Conservation (phyloP, 2,329 filamentous ascomycete genomes). For the Trichoderma polysporum region DNA sequence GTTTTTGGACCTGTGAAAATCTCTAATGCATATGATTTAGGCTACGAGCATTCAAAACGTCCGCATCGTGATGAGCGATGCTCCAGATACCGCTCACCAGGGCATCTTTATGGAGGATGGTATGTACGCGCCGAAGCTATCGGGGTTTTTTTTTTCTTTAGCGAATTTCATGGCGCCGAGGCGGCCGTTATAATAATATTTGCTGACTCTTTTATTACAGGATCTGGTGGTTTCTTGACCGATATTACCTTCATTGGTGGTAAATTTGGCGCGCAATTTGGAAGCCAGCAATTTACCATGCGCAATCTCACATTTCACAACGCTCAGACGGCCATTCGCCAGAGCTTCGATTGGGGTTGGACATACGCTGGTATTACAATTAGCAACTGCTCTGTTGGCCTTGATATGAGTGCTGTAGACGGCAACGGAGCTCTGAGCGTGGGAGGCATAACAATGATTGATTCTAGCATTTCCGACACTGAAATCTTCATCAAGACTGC, state of each 20-base stretch:
- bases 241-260: conserved; percentile 73
- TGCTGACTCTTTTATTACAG: conserved; percentile 28
- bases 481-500: conserved; percentile 64
- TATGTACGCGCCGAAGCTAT: no score
- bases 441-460: conserved; percentile 64
- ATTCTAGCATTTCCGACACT: conserved; percentile 69
- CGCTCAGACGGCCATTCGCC: conserved; percentile 65
- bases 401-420: conserved; percentile 57
- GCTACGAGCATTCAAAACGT: conserved; percentile 35
- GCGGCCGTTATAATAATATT: no score
- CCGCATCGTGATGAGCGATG: background rate
- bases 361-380: conserved; percentile 67
- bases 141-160: no score
- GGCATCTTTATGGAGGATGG: conserved; percentile 60
- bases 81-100: conserved; percentile 36
- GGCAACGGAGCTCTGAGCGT: background rate
- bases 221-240: conserved; percentile 65
- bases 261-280: conserved; percentile 54
- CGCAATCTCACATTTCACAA: conserved; percentile 66
- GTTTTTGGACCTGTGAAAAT: no score
- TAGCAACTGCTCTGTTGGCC: conserved; percentile 62
- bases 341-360: conserved; percentile 78
- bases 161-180: no score
- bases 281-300: conserved; percentile 72
- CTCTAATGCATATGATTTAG: background rate